Evolutionary conservation across 2,329 filamentous ascomycete genomes (phyloP).

Genomic region (Emmonsia crescens): DNA sequence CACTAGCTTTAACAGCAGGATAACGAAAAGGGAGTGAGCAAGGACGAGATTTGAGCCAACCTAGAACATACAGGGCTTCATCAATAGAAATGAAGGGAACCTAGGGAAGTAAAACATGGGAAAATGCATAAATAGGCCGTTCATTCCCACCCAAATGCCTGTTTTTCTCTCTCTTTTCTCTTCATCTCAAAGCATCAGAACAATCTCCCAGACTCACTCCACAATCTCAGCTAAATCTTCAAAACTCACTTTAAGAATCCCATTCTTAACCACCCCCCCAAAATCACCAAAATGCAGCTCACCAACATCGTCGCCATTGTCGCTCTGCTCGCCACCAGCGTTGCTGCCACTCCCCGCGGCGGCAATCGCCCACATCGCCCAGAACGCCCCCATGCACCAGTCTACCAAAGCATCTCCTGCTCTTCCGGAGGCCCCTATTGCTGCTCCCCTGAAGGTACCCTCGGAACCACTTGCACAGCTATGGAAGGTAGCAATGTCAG

Average conservation of each 20-base stretch:
- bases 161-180: conserved; percentile 2
- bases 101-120: background rate
- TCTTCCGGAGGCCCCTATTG: conserved; percentile 10
- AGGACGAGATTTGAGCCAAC: background rate
- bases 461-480: conserved; percentile 10
- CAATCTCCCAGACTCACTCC: background rate
- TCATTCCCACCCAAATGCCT: background rate
- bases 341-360: background rate
- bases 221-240: background rate
- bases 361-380: conserved; percentile 5
- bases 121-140: conserved; percentile 8
- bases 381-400: background rate
- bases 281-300: conserved; percentile 12
- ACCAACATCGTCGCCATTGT: conserved; percentile 9
- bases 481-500: conserved; percentile 9
- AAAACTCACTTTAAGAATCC: background rate
- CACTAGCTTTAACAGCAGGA: background rate
- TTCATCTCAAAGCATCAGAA: conserved; percentile 5
- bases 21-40: background rate
- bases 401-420: conserved; percentile 6
- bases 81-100: background rate
- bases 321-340: conserved; percentile 5
- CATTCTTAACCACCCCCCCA: conserved; percentile 6
- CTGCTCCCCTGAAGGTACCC: conserved; percentile 6
- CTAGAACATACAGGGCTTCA: background rate